Conservation (phyloP, 164 flowering plant genomes). For the Nymphaea thermarum region DNA sequence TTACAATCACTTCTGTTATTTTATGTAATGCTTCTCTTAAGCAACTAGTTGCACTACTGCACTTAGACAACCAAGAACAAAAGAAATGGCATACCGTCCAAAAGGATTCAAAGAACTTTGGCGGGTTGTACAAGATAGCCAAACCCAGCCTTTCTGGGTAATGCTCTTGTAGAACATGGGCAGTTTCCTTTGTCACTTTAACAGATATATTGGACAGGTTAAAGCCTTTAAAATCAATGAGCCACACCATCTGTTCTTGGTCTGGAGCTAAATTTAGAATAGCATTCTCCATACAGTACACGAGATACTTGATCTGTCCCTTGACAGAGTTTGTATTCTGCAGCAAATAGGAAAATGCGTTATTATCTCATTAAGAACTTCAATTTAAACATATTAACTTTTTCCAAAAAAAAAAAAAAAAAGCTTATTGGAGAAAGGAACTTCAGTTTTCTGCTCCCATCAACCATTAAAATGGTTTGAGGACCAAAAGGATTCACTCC, state of each 20-base stretch:
- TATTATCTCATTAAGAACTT: not conserved
- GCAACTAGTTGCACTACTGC: not conserved
- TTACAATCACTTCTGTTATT: no score
- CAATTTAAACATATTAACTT: no score
- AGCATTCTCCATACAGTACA: constrained; percentile 98
- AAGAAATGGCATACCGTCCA: constrained; percentile 37
- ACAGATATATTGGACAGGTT: constrained; percentile 56
- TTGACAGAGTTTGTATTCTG: constrained; percentile 80
- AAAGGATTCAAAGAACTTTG: constrained; percentile 82
- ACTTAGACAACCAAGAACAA: not conserved
- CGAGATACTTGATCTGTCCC: constrained; percentile 73
- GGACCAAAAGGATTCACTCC: not conserved
- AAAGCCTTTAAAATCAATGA: constrained; percentile 78
- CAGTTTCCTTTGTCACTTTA: constrained; percentile 69
- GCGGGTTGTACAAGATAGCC: constrained; percentile 79
- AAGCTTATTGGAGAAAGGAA: not conserved
- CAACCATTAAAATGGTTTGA: no score
- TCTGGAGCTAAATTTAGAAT: constrained; percentile 56
- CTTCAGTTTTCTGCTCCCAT: not conserved
- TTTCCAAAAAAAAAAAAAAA: no score
- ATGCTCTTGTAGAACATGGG: constrained; percentile 66
- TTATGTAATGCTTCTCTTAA: no score
- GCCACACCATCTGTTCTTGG: constrained; percentile 97
- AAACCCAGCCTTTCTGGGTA: constrained; percentile 88
- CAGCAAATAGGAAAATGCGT: constrained; percentile 11